Evolutionary conservation across 148 eudicot species (phyloP), one percentile per base, ranked within the genome.

Genomic region (Simmondsia chinensis): DNA sequence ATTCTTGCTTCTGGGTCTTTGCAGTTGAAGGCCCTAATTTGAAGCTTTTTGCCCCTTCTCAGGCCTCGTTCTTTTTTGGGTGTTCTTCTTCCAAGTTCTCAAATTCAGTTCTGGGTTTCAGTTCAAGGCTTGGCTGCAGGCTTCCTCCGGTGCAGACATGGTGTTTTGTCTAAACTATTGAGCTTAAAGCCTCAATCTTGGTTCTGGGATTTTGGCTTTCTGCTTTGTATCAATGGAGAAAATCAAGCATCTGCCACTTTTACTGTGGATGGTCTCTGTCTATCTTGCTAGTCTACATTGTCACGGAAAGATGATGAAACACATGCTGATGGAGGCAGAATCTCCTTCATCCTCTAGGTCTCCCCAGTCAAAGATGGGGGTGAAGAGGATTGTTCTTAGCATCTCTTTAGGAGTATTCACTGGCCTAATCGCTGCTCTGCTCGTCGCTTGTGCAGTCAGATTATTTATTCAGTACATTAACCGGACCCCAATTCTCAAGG

Each of bases 401-500:
- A 66, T 88, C 38, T 34, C 66, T 3, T 59, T 71, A 6, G 97
- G 97, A 10, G 22, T 66, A 2, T 7, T 75, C 20, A 60, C 73
- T 3, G 94, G 97, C 6, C 46, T 75, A 25, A 4, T 49, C 30
- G 36, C 56, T 33, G 68, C 97, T 18, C 30, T 80, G n/a, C 49
- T 88, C 15, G 68, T 75, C 32, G 83, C 81, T 59, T 63, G 25
- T 18, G 20, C 69, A 11, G 48, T 83, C 4, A 60, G 83, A 27
- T 77, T 74, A 42, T 80, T 83, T 49, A 42, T 80, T 16, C 59
- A 43, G 2, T 75, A 63, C 59, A 53, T 88, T 0, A 75, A 62
- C 50, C 65, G 53, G 13, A 66, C 79, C 50, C 97, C 94, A 19
- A 41, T 75, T 38, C 83, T 83, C 48, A 83, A 69, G 37, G 91